A percentile compares a stretch with the other conserved stretches of the same genome.
Evolutionary conservation across 78 protist genomes (phyloP).

Genomic region (Creolimax fragrantissima): DNA sequence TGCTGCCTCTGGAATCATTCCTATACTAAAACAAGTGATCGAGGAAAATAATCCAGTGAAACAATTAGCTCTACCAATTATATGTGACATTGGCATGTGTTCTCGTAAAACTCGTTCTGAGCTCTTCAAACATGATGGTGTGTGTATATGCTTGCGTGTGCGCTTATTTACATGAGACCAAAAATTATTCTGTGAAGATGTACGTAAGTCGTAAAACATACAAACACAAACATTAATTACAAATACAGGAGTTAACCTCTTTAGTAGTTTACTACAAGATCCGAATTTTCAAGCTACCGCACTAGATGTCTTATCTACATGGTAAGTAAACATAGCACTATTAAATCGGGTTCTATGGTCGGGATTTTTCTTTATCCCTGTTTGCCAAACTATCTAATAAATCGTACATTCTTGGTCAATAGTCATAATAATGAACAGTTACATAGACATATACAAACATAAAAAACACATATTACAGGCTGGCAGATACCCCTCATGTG

Average conservation of each 20-base stretch:
- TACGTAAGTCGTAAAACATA: neutral
- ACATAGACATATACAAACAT: neutral
- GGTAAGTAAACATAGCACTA: slow-evolving; percentile 36
- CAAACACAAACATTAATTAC: neutral
- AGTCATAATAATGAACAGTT: neutral
- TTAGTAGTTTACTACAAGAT: slow-evolving; percentile 43
- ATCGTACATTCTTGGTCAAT: neutral
- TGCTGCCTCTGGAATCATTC: slow-evolving; percentile 62
- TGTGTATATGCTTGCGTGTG: neutral
- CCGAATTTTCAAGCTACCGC: slow-evolving; percentile 63
- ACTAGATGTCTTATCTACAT: slow-evolving; percentile 62
- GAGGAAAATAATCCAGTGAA: slow-evolving; percentile 28
- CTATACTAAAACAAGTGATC: slow-evolving; percentile 14
- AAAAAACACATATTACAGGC: neutral
- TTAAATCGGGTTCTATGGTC: too few relatives aligned
- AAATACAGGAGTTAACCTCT: slow-evolving; percentile 27
- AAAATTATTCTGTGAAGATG: neutral
- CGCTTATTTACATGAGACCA: neutral
- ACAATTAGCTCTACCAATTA: slow-evolving; percentile 69
- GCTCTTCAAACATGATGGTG: slow-evolving; percentile 55
- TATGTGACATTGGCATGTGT: slow-evolving; percentile 68
- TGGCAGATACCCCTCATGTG: neutral
- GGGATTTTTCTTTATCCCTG: neutral
- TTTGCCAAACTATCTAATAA: neutral
- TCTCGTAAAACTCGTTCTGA: slow-evolving; percentile 51